Base-by-base conservation (phyloP, 768 basidiomycete species). In the Steccherinum ochraceum region DNA sequence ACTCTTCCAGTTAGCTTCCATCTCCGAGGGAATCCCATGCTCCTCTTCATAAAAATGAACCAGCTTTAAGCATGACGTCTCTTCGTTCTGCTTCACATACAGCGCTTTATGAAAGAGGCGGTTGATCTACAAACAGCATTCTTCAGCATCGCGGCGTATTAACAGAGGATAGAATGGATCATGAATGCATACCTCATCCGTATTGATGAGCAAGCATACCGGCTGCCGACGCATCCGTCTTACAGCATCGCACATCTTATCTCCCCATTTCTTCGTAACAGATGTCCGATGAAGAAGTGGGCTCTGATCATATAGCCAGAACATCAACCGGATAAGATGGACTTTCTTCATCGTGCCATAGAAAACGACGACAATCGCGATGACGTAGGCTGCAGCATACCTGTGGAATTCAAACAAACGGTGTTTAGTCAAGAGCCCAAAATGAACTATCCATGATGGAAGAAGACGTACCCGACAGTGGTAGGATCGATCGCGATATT, bases 1-100 rank as follows among this genome's bases (percentile, higher is more conserved):
- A 80, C 82, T 80, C 61, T 80, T 84, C 25, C 77, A 72, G 58
- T 88, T 89, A 3, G 84, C 83, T 61, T 83, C 85, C 57, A 89
- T 65, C 58, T 89, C 87, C 0, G 81, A 81, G 0, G 86, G 86
- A 21, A 81, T 69, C 0, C 72, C 75, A 12, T 66, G 64, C 24
- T 76, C 77, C 20, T 66, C 69, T 23, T 81, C 74, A 51, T 75
- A 71, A 57, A 85, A 86, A 57, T 87, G 84, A 3, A 87, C 72
- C 12, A 89, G 74, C 65, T 85, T 85, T 50, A 89, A 57, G 56
- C 78, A 73, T 0, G 83, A 75, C 0, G 87, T 89, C 56, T 83
- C 80, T 62, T 89, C 86, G 57, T 86, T 88, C 50, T 72, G 69
- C 40, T 70, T 67, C 2, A 86, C 82, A 56, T 89, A 89, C 12